Base-by-base conservation (phyloP, 148 eudicot genomes). In the Salicornia ramosissima region DNA sequence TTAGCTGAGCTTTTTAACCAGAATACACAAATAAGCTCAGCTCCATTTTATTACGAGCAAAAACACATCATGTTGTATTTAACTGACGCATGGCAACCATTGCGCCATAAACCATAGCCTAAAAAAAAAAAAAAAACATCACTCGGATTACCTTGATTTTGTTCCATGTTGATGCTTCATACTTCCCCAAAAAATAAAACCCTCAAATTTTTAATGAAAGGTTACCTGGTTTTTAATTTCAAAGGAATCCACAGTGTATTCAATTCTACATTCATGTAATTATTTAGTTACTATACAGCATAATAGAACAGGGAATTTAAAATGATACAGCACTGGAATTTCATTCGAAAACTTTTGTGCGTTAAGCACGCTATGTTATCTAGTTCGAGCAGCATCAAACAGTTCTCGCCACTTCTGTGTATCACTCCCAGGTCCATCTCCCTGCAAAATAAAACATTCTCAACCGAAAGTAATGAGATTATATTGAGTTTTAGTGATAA, bases 401-500 rank as follows among this genome's bases (percentile, higher is more conserved):
- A 90, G 80, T 53, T 88, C 86, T 66, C 64, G 52, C 98, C 98
- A 93, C 80, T 84, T 84, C 28, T 83, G 85, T 19, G 84, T 73
- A 79, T 90, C 89, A 52, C 86, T 86, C 76, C 88, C 95, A 10
- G 98, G 98, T 64, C 98, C 98, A 25, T 90, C 98, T 40, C 98
- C 98, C 98, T 93, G 83, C 86, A 83, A 34, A 66, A 68, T n/a
- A 57, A 60, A 71, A 36, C 50, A 40, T 39, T 39, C 40, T 57
- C 65, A 36, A 25, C 58, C 52, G 11, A 22, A 52, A 5, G 9
- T 49, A 2, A 72, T 9, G 49, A 52, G 25, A n/a, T 29, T 21
- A 40, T 24, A 15, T 39, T 3, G 25, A 67, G 22, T 1, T 50
- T 47, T 28, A 36, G 60, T 26, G 42, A 5, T 28, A 3, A 60